Evolutionary conservation across 306 rosid species (phyloP), one percentile per base, ranked within the genome.

Genomic region (Glycine tomentella): DNA sequence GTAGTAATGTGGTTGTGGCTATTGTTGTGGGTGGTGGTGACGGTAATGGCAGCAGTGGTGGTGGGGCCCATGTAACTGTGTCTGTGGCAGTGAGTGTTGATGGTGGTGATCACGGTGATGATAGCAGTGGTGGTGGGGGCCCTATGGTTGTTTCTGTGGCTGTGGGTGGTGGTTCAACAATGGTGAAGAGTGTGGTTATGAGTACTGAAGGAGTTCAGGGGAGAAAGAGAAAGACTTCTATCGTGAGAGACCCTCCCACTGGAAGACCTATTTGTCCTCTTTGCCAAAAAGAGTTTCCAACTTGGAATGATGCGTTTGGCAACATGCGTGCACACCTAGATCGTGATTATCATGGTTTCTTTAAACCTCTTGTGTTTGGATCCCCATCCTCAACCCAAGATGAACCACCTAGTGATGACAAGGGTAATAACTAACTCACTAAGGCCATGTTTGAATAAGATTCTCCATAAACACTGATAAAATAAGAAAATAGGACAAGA

Each of bases 291-390:
- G 69, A 80, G 16, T 86, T 86, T 6, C 0, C 40, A 0, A 48
- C 83, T 1, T 83, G 87, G 89, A 86, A 76, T 62, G 84, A 70
- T 0, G 89, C 80, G 4, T 86, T 86, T 58, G 89, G 89, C 0
- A 87, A 86, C 45, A 86, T 86, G 89, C 74, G 87, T 0, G 57
- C 45, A 5, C 89, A 86, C 76, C 87, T 87, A 7, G 77, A 76
- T 0, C 85, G 89, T 12, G 4, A 38, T 0, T 84, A 82, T 7
- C 84, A 87, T 0, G 87, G 89, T 11, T 82, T 83, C 55, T 80
- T 56, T 4, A 46, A 12, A 3, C 89, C 89, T 2, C 89, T 87
- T 2, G 34, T 13, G 16, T 79, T 79, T 38, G 20, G 2, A 0
- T 75, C 82, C 0, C 2, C 78, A 2, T 44, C 69, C 14, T 65